Conservation (phyloP, 2,329 filamentous ascomycete species). For the Fusarium ambrosium region DNA sequence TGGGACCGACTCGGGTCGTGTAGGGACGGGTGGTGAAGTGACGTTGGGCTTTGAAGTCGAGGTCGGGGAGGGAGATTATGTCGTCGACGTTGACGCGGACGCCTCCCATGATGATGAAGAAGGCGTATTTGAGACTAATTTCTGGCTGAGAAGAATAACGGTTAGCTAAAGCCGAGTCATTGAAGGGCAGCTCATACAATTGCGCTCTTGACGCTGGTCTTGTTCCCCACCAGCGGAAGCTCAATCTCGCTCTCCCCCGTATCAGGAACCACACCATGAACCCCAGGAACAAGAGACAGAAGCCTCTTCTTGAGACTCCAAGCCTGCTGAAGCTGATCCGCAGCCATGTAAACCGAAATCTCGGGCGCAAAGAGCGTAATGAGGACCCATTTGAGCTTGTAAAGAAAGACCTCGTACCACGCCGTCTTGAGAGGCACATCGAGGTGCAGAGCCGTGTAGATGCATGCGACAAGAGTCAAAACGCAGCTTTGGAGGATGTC, state of each 20-base stretch:
- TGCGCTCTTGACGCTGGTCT: background rate
- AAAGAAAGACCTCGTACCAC: slow-evolving; percentile 17
- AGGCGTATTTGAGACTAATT: slow-evolving; percentile 41
- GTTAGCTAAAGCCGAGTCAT: background rate
- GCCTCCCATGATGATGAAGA: slow-evolving; percentile 51
- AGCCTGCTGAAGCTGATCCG: slow-evolving; percentile 28
- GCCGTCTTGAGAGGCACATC: slow-evolving; percentile 48
- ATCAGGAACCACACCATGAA: background rate
- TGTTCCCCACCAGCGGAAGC: background rate
- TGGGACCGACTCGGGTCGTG: slow-evolving; percentile 8
- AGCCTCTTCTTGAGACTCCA: slow-evolving; percentile 18
- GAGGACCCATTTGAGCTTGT: slow-evolving; percentile 49
- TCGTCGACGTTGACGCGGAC: slow-evolving; percentile 36
- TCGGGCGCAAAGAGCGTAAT: slow-evolving; percentile 51
- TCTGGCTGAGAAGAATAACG: background rate
- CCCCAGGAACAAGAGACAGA: background rate
- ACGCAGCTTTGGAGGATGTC: slow-evolving; percentile 51
- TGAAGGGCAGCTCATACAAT: background rate
- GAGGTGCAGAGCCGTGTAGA: slow-evolving; percentile 53
- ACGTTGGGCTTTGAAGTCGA: background rate
- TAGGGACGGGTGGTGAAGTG: slow-evolving; percentile 18
- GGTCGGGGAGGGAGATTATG: slow-evolving; percentile 9
- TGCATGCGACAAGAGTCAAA: slow-evolving; percentile 51
- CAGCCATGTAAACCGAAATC: slow-evolving; percentile 46
- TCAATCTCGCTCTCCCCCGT: background rate